These are phyloP conservation scores for Cercophora newfieldiana DNA, from an alignment of 495 filamentous ascomycete genomes.

Conservation along the genomic window DNA sequence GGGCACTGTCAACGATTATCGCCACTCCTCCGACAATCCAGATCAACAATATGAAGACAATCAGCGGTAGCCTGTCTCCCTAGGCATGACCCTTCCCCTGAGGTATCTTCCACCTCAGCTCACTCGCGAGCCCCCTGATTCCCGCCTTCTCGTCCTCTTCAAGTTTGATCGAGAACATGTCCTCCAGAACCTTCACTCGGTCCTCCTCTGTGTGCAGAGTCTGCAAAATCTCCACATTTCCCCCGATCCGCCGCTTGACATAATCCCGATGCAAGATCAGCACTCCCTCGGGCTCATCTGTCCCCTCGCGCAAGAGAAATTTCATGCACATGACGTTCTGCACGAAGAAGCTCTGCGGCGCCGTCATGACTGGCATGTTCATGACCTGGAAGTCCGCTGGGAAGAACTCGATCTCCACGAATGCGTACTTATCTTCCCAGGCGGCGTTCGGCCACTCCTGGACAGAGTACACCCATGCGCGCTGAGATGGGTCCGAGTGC, in stretches of 20 bases:
- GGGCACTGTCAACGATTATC: no score
- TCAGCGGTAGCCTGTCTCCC: no score
- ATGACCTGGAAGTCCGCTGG: slow-evolving; percentile 57
- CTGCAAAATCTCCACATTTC: slow-evolving; percentile 48
- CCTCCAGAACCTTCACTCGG: slow-evolving; percentile 50
- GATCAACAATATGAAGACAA: no score
- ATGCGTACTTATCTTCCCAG: slow-evolving; percentile 46
- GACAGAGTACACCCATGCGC: slow-evolving; percentile 47
- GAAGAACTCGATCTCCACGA: slow-evolving; percentile 46
- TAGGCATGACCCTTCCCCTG: not conserved
- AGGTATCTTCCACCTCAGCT: slow-evolving; percentile 34
- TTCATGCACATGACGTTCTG: slow-evolving; percentile 40
- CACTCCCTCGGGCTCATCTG: slow-evolving; percentile 22
- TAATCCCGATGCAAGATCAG: slow-evolving; percentile 57
- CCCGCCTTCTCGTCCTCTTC: slow-evolving; percentile 50
- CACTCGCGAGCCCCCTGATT: slow-evolving; percentile 53
- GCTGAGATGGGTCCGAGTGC: slow-evolving; percentile 32
- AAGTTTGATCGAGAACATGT: slow-evolving; percentile 58
- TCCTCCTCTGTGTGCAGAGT: slow-evolving; percentile 52
- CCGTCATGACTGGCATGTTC: slow-evolving; percentile 52
- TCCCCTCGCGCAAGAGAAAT: slow-evolving; percentile 43
- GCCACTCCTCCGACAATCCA: no score
- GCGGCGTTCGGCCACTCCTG: slow-evolving; percentile 19
- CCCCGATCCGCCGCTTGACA: slow-evolving; percentile 58
- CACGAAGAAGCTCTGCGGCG: slow-evolving; percentile 43